A percentile compares a stretch with the other conserved stretches of the same genome.
These are phyloP conservation scores for Hyaloperonospora brassicae DNA, from an alignment of 352 stramenopile genomes.

Conservation along the genomic window DNA sequence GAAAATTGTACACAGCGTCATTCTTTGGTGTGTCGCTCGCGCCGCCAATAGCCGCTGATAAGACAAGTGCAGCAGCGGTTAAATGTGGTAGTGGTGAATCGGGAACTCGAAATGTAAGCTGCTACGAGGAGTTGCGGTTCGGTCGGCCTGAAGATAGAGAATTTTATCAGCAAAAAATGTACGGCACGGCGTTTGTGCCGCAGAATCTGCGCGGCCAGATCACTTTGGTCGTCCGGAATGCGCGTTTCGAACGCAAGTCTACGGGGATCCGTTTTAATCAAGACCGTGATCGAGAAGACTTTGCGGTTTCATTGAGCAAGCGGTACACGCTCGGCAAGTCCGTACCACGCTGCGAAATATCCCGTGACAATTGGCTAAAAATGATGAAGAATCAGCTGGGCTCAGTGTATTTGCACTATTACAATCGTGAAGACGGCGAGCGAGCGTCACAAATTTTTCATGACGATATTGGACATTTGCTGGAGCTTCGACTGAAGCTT, in stretches of 20 bases:
- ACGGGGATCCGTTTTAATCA: constrained; percentile 55
- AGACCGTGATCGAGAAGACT: constrained; percentile 48
- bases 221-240: constrained; percentile 40
- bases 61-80: constrained; percentile 1
- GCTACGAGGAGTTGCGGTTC: constrained; percentile 41
- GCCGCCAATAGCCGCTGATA: constrained; percentile 15
- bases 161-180: constrained; percentile 45
- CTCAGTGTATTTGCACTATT: constrained; percentile 42
- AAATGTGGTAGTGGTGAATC: constrained; percentile 1
- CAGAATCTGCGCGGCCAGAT: constrained; percentile 31
- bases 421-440: constrained; percentile 44
- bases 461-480: constrained; percentile 33
- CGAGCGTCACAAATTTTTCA: constrained; percentile 30
- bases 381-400: constrained; percentile 29
- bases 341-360: constrained; percentile 42
- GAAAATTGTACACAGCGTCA: constrained; percentile 16
- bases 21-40: constrained; percentile 32
- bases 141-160: constrained; percentile 30
- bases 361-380: constrained; percentile 51
- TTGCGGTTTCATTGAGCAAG: constrained; percentile 32
- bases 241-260: constrained; percentile 47
- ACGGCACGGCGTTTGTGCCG: constrained; percentile 45
- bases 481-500: constrained; percentile 32
- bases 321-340: constrained; percentile 46
- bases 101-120: constrained; percentile 15